These are phyloP conservation scores for Apostasia shenzhenica DNA, from an alignment of 106 monocot species.

Conservation along the genomic window DNA sequence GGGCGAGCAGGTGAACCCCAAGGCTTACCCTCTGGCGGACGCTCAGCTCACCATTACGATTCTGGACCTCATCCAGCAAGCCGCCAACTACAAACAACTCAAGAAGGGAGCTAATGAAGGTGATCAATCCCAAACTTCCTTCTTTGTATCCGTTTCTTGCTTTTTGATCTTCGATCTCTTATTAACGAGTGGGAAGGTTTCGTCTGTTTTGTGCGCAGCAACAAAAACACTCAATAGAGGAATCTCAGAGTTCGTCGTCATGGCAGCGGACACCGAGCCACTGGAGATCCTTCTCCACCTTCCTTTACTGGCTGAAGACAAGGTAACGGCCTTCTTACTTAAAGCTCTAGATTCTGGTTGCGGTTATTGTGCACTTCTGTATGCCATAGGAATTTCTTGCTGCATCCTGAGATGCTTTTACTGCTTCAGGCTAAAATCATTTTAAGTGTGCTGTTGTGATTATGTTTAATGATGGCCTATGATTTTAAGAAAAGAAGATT, in stretches of 20 bases:
- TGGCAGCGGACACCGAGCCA: conserved; percentile 84
- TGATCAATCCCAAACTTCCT: not conserved
- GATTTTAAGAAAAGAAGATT: too few relatives aligned
- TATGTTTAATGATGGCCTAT: too few relatives aligned
- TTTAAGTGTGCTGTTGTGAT: too few relatives aligned
- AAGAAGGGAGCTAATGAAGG: conserved; percentile 97
- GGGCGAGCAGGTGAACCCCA: conserved; percentile 54
- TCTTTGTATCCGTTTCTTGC: not conserved
- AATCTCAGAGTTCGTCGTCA: conserved; percentile 80
- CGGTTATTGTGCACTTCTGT: too few relatives aligned
- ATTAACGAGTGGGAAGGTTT: not conserved
- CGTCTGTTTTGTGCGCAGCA: conserved; percentile 25
- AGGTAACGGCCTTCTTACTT: conserved; percentile 24
- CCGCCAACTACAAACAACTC: conserved; percentile 89
- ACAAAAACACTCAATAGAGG: conserved; percentile 82
- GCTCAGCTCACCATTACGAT: conserved; percentile 82
- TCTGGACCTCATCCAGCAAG: conserved; percentile 80
- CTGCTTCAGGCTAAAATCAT: too few relatives aligned
- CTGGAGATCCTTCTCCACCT: conserved; percentile 82
- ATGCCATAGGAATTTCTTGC: too few relatives aligned
- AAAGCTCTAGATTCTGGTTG: not conserved
- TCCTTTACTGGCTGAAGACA: conserved; percentile 75
- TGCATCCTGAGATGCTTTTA: too few relatives aligned
- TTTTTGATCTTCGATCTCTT: not conserved
- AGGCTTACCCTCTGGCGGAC: conserved; percentile 89